Conservation (phyloP, 2,329 filamentous ascomycete species). For the Fonsecaea pedrosoi region DNA sequence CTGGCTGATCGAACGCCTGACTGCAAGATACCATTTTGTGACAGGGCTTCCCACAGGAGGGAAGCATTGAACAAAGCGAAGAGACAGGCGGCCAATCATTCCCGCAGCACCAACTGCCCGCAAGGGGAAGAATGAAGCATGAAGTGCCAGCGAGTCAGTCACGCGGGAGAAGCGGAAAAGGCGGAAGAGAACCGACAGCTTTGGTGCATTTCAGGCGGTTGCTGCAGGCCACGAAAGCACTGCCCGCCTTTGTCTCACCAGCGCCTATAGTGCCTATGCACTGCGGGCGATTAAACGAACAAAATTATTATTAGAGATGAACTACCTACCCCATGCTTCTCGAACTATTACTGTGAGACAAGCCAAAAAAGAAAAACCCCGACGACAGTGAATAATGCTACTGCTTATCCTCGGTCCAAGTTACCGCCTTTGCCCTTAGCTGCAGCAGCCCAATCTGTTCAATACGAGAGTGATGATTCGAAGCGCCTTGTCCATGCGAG, state of each 20-base stretch:
- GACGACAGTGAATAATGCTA: background rate
- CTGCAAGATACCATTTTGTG: background rate
- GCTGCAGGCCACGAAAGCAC: conserved; percentile 10
- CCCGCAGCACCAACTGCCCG: too few relatives aligned
- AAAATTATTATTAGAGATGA: conserved; percentile 17
- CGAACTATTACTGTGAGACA: background rate
- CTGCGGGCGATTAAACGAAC: background rate
- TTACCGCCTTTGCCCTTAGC: background rate
- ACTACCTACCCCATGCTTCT: background rate
- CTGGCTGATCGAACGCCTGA: background rate
- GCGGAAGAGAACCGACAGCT: conserved; percentile 6
- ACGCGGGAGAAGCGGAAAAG: background rate
- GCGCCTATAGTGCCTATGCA: background rate
- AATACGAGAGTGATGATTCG: background rate
- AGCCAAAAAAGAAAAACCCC: background rate
- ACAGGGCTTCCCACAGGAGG: too few relatives aligned
- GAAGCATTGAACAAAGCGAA: too few relatives aligned
- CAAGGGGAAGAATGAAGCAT: background rate
- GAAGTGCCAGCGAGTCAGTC: conserved; percentile 1
- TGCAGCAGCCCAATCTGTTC: background rate
- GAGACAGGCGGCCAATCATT: too few relatives aligned
- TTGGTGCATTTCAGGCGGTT: background rate
- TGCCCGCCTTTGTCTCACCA: conserved; percentile 16
- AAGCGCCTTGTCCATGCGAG: conserved; percentile 1
- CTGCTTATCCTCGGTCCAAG: background rate